These are phyloP conservation scores for Phlyctochytrium planicorne DNA, from an alignment of 192 early-diverging fungal species.

Conservation along the genomic window DNA sequence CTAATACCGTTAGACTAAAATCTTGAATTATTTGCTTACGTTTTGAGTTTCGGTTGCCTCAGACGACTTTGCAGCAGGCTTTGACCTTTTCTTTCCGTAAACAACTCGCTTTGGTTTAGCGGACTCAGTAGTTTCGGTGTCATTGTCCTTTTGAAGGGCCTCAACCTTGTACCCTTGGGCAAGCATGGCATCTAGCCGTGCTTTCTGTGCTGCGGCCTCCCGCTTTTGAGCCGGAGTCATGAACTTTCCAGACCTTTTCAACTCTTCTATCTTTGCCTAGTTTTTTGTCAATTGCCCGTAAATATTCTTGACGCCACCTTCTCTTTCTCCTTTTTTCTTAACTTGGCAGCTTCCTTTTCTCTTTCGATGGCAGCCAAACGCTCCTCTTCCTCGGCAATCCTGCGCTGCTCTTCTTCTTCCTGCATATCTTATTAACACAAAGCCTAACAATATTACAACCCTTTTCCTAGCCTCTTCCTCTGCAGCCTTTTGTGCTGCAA, in stretches of 20 bases:
- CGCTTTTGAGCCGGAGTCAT: slow-evolving; percentile 91
- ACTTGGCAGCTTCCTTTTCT: slow-evolving; percentile 72
- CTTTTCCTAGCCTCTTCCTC: slow-evolving; percentile 71
- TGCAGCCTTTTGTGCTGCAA: slow-evolving; percentile 71
- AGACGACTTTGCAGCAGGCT: slow-evolving; percentile 3
- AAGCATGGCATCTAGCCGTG: slow-evolving; percentile 73
- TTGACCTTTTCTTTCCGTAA: slow-evolving; percentile 78
- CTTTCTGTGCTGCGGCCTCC: slow-evolving; percentile 68
- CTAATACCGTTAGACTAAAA: too few relatives aligned
- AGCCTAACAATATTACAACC: slow-evolving; percentile 2
- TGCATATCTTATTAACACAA: slow-evolving; percentile 7
- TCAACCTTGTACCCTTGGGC: slow-evolving; percentile 78
- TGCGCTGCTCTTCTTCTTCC: slow-evolving; percentile 37
- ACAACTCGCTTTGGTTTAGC: slow-evolving; percentile 72
- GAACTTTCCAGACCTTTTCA: slow-evolving; percentile 88
- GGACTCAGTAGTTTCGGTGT: slow-evolving; percentile 32
- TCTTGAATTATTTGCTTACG: too few relatives aligned
- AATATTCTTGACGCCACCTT: slow-evolving; percentile 40
- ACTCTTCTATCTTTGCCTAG: slow-evolving; percentile 81
- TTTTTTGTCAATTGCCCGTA: slow-evolving; percentile 12
- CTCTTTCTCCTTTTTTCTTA: slow-evolving; percentile 80
- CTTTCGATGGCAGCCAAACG: slow-evolving; percentile 55
- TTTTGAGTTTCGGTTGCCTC: too few relatives aligned
- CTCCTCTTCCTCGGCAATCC: slow-evolving; percentile 65
- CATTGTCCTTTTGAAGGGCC: slow-evolving; percentile 48